Percentiles rank a stretch among this genome's conserved stretches.
Evolutionary conservation across 2,329 filamentous ascomycete species (phyloP).

Genomic region (Fusarium proliferatum): DNA sequence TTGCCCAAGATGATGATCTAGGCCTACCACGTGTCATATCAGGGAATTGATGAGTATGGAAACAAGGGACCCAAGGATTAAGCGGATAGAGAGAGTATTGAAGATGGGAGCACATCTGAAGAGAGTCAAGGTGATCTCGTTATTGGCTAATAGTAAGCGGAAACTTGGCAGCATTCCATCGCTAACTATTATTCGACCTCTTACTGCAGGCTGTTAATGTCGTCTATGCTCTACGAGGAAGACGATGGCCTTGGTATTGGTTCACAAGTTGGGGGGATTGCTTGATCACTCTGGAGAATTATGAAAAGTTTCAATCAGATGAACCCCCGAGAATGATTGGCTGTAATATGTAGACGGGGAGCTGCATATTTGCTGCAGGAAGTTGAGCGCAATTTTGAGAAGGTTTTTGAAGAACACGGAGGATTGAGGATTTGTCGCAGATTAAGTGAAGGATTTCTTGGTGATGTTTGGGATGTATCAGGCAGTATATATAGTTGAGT

Average conservation of each 20-base stretch:
- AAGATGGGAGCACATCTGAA: neutral
- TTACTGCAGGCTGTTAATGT: neutral
- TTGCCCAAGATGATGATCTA: neutral
- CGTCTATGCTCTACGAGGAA: neutral
- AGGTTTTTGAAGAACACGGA: conserved; percentile 7
- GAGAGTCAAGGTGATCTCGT: neutral
- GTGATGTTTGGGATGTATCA: neutral
- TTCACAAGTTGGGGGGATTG: neutral
- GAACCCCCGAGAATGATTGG: neutral
- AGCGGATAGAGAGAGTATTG: neutral
- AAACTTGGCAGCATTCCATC: neutral
- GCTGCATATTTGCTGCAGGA: neutral
- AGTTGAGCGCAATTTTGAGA: conserved; percentile 29
- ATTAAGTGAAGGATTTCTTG: conserved; percentile 13
- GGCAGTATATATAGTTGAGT: neutral
- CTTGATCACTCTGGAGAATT: neutral
- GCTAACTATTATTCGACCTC: neutral
- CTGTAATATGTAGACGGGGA: neutral
- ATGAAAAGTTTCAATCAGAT: neutral
- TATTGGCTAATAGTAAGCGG: neutral
- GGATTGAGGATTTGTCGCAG: conserved; percentile 4
- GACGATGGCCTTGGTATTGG: neutral
- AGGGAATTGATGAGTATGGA: neutral
- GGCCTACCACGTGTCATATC: neutral
- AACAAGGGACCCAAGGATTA: neutral